These are phyloP conservation scores for Candida pseudoviswanathii DNA, from an alignment of 1,139 yeast genomes.

Conservation along the genomic window DNA sequence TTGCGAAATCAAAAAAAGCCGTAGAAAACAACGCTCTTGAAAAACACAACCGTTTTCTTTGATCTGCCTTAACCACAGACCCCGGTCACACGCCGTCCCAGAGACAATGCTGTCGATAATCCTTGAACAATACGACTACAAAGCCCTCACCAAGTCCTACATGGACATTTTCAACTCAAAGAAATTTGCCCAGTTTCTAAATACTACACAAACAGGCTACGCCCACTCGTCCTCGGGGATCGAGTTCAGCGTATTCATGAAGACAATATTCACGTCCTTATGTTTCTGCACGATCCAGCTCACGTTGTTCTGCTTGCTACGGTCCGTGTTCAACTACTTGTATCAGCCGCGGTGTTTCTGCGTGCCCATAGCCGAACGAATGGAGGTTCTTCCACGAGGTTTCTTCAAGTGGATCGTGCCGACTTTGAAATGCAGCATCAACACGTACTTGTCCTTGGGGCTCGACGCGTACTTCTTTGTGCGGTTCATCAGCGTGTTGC, in stretches of 20 bases:
- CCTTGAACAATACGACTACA: conserved; percentile 25
- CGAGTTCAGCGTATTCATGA: conserved; percentile 41
- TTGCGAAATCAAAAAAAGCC: no score
- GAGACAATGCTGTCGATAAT: conserved; percentile 11
- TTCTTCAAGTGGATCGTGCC: conserved; percentile 53
- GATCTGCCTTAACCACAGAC: no score
- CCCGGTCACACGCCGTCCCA: not conserved
- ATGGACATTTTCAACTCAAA: conserved; percentile 30
- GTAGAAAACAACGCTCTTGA: no score
- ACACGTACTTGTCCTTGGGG: conserved; percentile 51
- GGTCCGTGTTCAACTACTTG: conserved; percentile 47
- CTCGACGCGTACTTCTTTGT: conserved; percentile 68
- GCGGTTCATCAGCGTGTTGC: conserved; percentile 51
- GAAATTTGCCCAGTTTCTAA: conserved; percentile 43
- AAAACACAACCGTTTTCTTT: no score
- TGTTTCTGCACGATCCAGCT: conserved; percentile 55
- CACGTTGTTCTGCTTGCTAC: conserved; percentile 51
- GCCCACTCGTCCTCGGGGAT: conserved; percentile 49
- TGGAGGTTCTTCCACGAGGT: conserved; percentile 40
- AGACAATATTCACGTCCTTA: conserved; percentile 53
- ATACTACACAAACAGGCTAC: conserved; percentile 59
- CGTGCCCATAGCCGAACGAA: conserved; percentile 40
- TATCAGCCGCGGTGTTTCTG: conserved; percentile 60
- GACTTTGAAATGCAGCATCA: conserved; percentile 38
- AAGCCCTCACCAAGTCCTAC: conserved; percentile 26